Conservation (phyloP, 1,284 basidiomycete species). For the Fomitopsis schrenkii region DNA sequence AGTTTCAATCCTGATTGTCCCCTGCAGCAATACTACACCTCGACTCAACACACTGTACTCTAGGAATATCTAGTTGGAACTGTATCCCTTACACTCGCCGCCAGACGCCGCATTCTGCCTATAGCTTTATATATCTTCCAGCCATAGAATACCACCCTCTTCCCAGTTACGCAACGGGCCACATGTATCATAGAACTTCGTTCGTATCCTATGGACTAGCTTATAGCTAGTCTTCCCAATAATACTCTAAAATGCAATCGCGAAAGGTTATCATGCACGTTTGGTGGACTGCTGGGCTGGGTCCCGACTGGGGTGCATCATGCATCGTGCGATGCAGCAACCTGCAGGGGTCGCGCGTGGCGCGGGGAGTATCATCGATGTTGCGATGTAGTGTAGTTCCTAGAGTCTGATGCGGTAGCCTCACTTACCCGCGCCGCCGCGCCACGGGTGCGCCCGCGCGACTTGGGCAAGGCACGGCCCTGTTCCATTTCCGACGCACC, state of each 20-base stretch:
- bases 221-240: background rate
- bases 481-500: background rate
- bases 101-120: background rate
- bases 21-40: background rate
- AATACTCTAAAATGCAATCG: background rate
- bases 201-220: background rate
- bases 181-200: background rate
- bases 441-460: no score
- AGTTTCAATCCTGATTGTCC: background rate
- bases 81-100: background rate
- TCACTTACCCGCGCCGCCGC: no score
- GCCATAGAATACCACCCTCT: background rate
- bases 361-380: background rate
- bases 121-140: constrained; percentile 1
- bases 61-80: background rate
- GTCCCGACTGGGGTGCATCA: no score
- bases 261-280: background rate
- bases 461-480: no score
- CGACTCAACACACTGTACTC: background rate
- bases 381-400: background rate
- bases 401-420: background rate
- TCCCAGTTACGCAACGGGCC: background rate
- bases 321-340: no score
- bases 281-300: background rate
- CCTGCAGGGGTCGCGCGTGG: background rate